phyloP scores from a whole-genome alignment of 164 flowering plant species.

The Macadamia integrifolia region DNA sequence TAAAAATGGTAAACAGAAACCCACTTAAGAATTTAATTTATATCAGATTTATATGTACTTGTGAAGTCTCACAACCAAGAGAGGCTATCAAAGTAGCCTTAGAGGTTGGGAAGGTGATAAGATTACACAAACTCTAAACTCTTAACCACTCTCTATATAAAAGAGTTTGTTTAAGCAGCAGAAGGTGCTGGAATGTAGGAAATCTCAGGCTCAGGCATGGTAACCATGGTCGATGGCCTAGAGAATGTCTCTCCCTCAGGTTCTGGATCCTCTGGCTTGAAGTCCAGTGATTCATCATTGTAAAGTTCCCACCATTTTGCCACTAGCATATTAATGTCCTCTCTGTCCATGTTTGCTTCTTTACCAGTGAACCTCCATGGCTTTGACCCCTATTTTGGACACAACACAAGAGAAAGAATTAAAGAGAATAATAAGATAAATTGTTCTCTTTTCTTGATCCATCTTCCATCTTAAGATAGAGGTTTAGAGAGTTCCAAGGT shows the following conservation, averaged over 20 bases:
- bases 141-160: no score
- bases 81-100: not conserved
- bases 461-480: no score
- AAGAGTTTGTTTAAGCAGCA: conserved; percentile 31
- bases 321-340: conserved; percentile 55
- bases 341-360: conserved; percentile 65
- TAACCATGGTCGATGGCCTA: conserved; percentile 33
- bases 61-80: not conserved
- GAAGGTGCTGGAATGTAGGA: conserved; percentile 50
- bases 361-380: conserved; percentile 70
- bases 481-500: not conserved
- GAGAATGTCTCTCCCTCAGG: conserved; percentile 23
- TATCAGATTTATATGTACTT: not conserved
- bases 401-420: no score
- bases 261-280: conserved; percentile 20
- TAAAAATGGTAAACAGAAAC: not conserved
- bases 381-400: conserved; percentile 46
- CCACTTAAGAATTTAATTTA: not conserved
- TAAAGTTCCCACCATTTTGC: conserved; percentile 73
- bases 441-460: no score
- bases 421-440: no score
- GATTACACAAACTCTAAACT: no score
- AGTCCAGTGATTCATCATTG: conserved; percentile 46
- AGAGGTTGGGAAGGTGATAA: no score
- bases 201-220: conserved; percentile 38